These are phyloP conservation scores for Orbilia blumenaviensis DNA, from an alignment of 2,329 filamentous ascomycete species.

Conservation along the genomic window DNA sequence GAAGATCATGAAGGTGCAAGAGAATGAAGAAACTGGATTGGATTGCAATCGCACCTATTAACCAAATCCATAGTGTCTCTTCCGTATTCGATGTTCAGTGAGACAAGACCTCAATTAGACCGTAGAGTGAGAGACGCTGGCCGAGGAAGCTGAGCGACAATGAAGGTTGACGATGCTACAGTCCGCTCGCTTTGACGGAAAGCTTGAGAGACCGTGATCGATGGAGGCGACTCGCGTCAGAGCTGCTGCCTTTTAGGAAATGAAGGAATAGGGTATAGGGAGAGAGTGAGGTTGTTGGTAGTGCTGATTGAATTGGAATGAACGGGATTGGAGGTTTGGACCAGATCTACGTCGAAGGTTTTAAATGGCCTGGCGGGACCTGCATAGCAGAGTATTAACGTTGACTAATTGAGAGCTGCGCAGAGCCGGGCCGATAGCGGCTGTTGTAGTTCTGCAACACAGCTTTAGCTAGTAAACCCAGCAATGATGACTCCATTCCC, in stretches of 20 bases:
- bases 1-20: background rate
- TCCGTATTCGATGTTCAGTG: background rate
- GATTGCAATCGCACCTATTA: conserved; percentile 15
- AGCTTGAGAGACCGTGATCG: no score
- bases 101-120: background rate
- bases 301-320: background rate
- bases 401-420: background rate
- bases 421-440: conserved; percentile 34
- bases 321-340: no score
- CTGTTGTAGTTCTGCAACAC: conserved; percentile 24
- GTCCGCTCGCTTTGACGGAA: background rate
- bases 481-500: background rate
- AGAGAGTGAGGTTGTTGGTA: background rate
- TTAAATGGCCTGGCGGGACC: no score
- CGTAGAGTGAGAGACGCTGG: background rate
- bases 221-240: no score
- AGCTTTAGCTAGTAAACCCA: no score
- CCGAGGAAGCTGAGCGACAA: background rate
- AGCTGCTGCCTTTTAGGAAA: no score
- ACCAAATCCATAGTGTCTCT: conserved; percentile 36
- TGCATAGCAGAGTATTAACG: no score
- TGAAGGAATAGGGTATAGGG: no score
- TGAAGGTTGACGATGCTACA: background rate
- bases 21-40: background rate
- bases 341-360: no score